Base-by-base conservation (phyloP, 225 moss, liverwort and hornwort species). In the Pseudoscleropodium purum region DNA sequence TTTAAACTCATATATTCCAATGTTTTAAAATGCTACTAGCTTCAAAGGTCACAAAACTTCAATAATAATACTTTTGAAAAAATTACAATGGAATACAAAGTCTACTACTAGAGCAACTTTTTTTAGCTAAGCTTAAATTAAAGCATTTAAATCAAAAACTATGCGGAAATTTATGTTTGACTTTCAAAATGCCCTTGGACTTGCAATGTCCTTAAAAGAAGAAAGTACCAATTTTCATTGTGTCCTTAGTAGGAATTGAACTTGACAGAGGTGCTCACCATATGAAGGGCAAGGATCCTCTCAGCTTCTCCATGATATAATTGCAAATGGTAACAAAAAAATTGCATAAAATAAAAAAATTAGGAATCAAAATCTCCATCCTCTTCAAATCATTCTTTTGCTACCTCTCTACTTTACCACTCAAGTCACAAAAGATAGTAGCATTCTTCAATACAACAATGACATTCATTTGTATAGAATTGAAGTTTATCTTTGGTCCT, bases 101-200 rank as follows among this genome's bases (percentile, higher is more conserved):
- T 23, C 13, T 24, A n/a, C 4, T n/a, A 68, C 13, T n/a, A 2
- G 0, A 69, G 7, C 0, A 0, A 1, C 1, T 69, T 13, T 69
- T 25, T 37, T 4, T 25, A 39, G 8, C 41, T 14, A 72, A 41
- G 13, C 0, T 15, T 15, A 2, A 25, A n/a, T n/a, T n/a, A n/a
- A 8, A n/a, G 25, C 0, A 25, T 25, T 39, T 39, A 14, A 70
- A 69, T 26, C 0, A 41, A 72, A 3, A 5, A 25, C 25, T 15
- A 41, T 26, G 8, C 3, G 1, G 8, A 41, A 70, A 19, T 68
- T 69, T 13, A 24, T 1, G 1, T 25, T 39, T 25, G 20, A 67
- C 37, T 37, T 37, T 51, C 0, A 51, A 33, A 45, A 33, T 31
- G 11, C 2, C 11, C 11, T 11, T 36, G 17, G 19, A 18, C 10